Base-by-base conservation (phyloP, 208 protist genomes). In the Leishmania tropica region DNA sequence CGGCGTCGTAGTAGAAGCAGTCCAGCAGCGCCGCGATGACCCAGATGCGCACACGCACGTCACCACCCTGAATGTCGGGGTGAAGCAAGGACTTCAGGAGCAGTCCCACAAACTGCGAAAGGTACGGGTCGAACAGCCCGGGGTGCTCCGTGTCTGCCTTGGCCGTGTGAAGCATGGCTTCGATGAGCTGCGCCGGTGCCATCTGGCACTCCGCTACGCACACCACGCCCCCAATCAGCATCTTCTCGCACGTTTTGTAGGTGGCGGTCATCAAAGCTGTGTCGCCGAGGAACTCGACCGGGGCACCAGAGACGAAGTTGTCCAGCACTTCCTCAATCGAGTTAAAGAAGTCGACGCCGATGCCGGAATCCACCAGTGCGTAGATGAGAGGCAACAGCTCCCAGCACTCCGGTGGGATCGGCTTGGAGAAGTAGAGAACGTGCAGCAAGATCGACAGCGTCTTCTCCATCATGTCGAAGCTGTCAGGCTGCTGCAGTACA, bases 381-480 rank as follows among this genome's bases (percentile, higher is more conserved):
- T 94, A 95, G 51, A 97, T 42, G 8, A 95, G 75, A 56, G 91
- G 90, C 40, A 96, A 83, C 54, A 96, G 24, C 35, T 89, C 88
- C 93, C 92, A 97, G 65, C 83, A 89, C 77, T 91, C 89, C 40
- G 75, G 80, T 35, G 92, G 83, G 73, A 96, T 92, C 7, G 89
- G 85, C 70, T 94, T 94, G 47, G 90, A 87, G 83, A 93, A 96
- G 81, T 87, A 83, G 15, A 95, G 80, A 24, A 94, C 82, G 81
- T 95, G 86, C 64, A 94, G 76, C 37, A 93, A 89, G 56, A 97
- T 96, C 68, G 67, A 79, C 19, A 97, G 89, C 40, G 92, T 88
- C 76, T 95, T 96, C 77, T 97, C 93, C 81, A 96, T 88, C 80
- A 92, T 96, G 76, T 96, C 93, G 85, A 93, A 95, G 76, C 86